These are phyloP conservation scores for Talinum fruticosum DNA, from an alignment of 148 eudicot genomes.

Conservation along the genomic window DNA sequence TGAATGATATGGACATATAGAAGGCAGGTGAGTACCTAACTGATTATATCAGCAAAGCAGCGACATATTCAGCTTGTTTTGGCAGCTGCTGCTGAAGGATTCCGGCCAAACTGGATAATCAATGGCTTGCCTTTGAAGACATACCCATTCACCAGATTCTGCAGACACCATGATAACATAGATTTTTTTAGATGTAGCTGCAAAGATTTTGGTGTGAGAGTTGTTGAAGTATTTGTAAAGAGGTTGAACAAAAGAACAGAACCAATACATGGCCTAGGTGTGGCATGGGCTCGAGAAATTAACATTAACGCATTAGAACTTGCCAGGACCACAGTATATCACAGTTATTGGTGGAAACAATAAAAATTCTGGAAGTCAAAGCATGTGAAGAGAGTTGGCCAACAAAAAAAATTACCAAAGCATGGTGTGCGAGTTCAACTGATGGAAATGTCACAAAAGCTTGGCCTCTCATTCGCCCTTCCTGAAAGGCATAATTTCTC, in stretches of 20 bases:
- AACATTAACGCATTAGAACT: too few relatives aligned
- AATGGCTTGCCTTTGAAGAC: slow-evolving; percentile 93
- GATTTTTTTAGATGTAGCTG: too few relatives aligned
- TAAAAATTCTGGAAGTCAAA: background rate
- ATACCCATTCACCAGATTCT: slow-evolving; percentile 82
- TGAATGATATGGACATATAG: too few relatives aligned
- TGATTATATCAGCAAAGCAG: background rate
- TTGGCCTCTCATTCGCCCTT: slow-evolving; percentile 98
- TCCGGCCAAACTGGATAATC: slow-evolving; percentile 91
- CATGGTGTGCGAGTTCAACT: slow-evolving; percentile 71
- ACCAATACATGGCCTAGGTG: background rate
- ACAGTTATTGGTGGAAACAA: background rate
- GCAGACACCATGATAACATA: slow-evolving; percentile 21
- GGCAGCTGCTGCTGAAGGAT: slow-evolving; percentile 44
- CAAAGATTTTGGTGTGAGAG: too few relatives aligned
- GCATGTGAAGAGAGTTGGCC: background rate
- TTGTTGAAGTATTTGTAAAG: too few relatives aligned
- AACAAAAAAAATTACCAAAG: slow-evolving; percentile 56
- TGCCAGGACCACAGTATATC: background rate
- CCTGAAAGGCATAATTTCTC: slow-evolving; percentile 40
- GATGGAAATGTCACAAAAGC: slow-evolving; percentile 95
- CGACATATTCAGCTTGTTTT: slow-evolving; percentile 28
- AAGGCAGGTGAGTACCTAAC: background rate
- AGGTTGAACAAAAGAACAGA: background rate
- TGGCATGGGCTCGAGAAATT: too few relatives aligned